Percentiles rank a stretch among this genome's conserved stretches.
These are phyloP conservation scores for Entamoeba invadens DNA, from an alignment of 208 protist genomes.

Conservation along the genomic window DNA sequence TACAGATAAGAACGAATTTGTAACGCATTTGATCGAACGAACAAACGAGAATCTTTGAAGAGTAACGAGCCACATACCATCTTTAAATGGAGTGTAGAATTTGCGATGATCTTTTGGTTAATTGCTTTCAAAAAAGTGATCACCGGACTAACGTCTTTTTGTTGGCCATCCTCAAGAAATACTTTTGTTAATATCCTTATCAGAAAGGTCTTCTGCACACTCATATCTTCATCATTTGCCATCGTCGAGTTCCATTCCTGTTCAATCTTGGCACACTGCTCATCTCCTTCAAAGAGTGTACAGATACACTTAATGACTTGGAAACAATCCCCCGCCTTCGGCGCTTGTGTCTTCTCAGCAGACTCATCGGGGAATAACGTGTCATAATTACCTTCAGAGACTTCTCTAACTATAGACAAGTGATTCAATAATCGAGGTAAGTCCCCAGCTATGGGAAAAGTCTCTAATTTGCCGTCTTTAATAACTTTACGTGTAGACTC, in stretches of 20 bases:
- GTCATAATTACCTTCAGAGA: neutral
- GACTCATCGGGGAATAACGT: neutral
- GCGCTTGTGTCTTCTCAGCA: neutral
- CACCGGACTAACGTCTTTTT: neutral
- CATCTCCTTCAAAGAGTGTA: neutral
- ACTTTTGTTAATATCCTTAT: neutral
- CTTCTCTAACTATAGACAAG: neutral
- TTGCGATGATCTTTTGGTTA: neutral
- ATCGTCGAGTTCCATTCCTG: neutral
- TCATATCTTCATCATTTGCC: neutral
- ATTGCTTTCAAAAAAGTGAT: neutral
- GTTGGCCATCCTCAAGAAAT: neutral
- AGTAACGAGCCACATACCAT: neutral
- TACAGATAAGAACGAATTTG: neutral
- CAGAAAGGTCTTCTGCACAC: neutral
- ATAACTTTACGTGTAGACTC: neutral
- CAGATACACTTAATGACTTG: neutral
- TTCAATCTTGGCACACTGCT: neutral
- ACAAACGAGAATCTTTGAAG: neutral
- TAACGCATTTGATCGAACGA: neutral
- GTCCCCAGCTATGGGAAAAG: neutral
- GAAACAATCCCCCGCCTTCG: neutral
- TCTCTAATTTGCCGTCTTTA: neutral
- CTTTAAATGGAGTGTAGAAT: neutral
- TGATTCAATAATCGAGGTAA: neutral